Evolutionary conservation across 352 stramenopile genomes (phyloP), one percentile per base, ranked within the genome.

Genomic region (Pythium myriotylum): DNA sequence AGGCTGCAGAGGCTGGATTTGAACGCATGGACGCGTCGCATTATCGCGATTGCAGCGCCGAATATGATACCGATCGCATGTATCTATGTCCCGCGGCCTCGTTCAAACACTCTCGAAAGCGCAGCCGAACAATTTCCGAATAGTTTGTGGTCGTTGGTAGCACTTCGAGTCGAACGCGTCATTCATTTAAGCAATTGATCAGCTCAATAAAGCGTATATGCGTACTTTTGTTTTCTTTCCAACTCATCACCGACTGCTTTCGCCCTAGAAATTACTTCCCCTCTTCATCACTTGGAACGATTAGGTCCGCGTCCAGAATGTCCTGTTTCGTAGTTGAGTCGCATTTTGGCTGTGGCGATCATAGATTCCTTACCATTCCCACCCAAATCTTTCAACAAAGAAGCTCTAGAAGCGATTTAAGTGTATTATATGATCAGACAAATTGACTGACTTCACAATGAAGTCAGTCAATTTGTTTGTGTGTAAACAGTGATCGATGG

Each of bases 61-160:
- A 59, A 55, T 59, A 4, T 32, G 32, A 46, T 65, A 20, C 54
- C 62, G 41, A 66, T 70, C 57, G 58, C 58, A 54, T 39, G 37
- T 29, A 35, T 68, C 52, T 72, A 72, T 58, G 40, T 72, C 57
- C 64, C 64, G 14, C 57, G 52, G 16, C 39, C 50, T 59, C 26
- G 57, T 14, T 72, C 58, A 24, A 64, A 67, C 54, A 64, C 58
- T 50, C 52, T 72, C 12, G 57, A 56, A 23, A 58, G 49, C 52
- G 32, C 24, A 47, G 37, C 33, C 46, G 27, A 3, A 16, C 49
- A 50, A 37, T 26, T 62, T 62, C 49, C 54, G 50, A 67, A 67
- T 49, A 67, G 59, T 51, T 61, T 67, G 51, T 67, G 59, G 59
- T n/a, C n/a, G n/a, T n/a, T 49, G 59, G 47, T 60, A 61, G 59